Base-by-base conservation (phyloP, 2,329 filamentous ascomycete genomes). In the Chaetomiaceae sp. region DNA sequence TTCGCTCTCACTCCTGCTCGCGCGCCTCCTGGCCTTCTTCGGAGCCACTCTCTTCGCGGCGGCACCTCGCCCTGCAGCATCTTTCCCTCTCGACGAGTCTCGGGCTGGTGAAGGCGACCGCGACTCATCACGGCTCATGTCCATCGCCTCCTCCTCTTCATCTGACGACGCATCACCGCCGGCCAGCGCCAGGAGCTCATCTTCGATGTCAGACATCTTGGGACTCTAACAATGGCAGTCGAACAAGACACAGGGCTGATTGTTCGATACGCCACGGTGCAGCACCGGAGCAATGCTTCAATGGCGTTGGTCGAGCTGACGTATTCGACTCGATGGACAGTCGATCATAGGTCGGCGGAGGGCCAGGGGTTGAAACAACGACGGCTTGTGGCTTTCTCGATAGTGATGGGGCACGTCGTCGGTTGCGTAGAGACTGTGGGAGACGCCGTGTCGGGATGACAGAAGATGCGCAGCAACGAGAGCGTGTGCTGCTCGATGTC, bases 101-200 rank as follows among this genome's bases (percentile, higher is more conserved):
- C 48, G 48, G 30, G 50, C 57, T 22, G 56, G 58, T 32, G 60
- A 57, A 32, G 66, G 70, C 51, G 79, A 77, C 42, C 73, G 72
- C 38, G 79, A 76, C 30, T 68, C 73, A 55, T 74, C 71, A 59
- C 79, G 69, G 65, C 78, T 73, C 58, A 68, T 68, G 58, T 72
- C 71, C 66, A 71, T 69, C 66, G 68, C 65, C 63, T 66, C 72
- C 45, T 71, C 76, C 66, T 79, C 78, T 58, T 78, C 78, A 60
- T 75, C 78, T 48, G 79, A 78, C 43, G 72, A 76, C 50, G 74
- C 75, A 51, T 79, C 84, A 57, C 87, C 88, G 60, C 88, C 93
- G 45, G 90, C 93, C 55, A 97, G 82, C 61, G 88, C 90, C 55
- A 97, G 84, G 56, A 97, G 83, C 71, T 96, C 91, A 59, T 91